Conservation (phyloP, 768 basidiomycete species). For the Trichaptum fuscoviolaceum region DNA sequence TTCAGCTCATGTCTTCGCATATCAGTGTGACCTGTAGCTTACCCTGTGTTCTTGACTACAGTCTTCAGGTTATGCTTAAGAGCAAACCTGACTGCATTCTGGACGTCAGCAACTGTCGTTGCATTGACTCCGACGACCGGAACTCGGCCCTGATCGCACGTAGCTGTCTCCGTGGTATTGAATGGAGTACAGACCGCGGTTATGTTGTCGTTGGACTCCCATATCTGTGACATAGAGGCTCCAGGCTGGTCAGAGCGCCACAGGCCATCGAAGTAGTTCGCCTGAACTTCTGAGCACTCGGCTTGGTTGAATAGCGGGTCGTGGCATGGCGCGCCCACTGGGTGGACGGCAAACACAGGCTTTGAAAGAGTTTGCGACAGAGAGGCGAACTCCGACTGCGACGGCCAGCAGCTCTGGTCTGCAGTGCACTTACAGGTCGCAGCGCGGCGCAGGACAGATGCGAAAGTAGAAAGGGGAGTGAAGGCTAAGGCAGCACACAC, state of each 20-base stretch:
- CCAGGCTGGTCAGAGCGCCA: slow-evolving; percentile 40
- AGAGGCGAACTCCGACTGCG: slow-evolving; percentile 24
- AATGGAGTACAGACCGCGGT: slow-evolving; percentile 40
- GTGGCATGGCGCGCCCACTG: slow-evolving; percentile 36
- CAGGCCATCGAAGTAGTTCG: slow-evolving; percentile 25
- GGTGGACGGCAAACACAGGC: slow-evolving; percentile 31
- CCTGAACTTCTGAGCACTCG: slow-evolving; percentile 31
- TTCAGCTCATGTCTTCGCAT: neutral
- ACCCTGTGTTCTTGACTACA: slow-evolving; percentile 28
- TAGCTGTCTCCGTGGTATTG: slow-evolving; percentile 33
- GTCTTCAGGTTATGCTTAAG: slow-evolving; percentile 30
- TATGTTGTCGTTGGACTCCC: slow-evolving; percentile 41
- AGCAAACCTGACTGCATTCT: slow-evolving; percentile 35
- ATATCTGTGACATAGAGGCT: slow-evolving; percentile 31
- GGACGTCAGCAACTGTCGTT: slow-evolving; percentile 31
- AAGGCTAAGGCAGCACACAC: neutral
- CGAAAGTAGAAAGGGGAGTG: neutral
- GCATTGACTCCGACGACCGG: slow-evolving; percentile 38
- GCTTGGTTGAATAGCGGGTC: slow-evolving; percentile 32
- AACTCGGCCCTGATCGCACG: slow-evolving; percentile 41
- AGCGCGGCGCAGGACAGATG: neutral
- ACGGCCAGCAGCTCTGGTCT: slow-evolving; percentile 35
- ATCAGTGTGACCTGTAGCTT: neutral
- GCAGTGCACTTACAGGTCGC: neutral
- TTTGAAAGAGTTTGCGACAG: slow-evolving; percentile 36